Evolutionary conservation across 257 asterid genomes (phyloP).

Genomic region (Plantago elongata): DNA sequence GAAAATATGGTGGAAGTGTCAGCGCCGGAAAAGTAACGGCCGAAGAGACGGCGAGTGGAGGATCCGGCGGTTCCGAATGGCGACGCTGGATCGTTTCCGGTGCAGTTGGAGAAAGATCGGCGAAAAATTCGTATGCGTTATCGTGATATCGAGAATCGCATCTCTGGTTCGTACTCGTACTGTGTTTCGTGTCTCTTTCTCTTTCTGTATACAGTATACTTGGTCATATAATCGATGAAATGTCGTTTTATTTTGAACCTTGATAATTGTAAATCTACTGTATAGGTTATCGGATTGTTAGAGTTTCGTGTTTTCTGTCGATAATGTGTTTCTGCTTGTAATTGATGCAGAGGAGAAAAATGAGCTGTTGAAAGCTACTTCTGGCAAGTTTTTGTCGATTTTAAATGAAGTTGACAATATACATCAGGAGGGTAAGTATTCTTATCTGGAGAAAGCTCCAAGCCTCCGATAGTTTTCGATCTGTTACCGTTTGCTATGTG

Average conservation of each 20-base stretch:
- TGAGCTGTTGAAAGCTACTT: constrained; percentile 28
- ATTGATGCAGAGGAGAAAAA: constrained; percentile 31
- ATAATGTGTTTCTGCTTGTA: not conserved
- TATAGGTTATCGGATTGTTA: not conserved
- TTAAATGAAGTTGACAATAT: constrained; percentile 38
- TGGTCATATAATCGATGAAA: not conserved
- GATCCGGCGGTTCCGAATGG: not conserved
- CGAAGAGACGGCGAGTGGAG: constrained; percentile 12
- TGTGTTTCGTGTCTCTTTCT: not conserved
- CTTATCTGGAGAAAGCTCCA: not conserved
- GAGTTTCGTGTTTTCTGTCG: not conserved
- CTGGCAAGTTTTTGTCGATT: constrained; percentile 30
- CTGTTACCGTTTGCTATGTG: not conserved
- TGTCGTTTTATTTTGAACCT: too few relatives aligned
- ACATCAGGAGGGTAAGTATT: constrained; percentile 35
- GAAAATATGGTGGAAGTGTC: too few relatives aligned
- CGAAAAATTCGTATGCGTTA: constrained; percentile 19
- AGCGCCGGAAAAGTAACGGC: too few relatives aligned
- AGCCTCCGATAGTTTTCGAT: not conserved
- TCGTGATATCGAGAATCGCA: constrained; percentile 25
- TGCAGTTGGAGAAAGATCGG: constrained; percentile 2
- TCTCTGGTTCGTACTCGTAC: constrained; percentile 16
- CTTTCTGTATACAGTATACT: not conserved
- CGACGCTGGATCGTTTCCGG: not conserved
- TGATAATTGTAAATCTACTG: too few relatives aligned